These are phyloP conservation scores for Citrus trifoliata DNA, from an alignment of 345 rosid genomes.

Conservation along the genomic window DNA sequence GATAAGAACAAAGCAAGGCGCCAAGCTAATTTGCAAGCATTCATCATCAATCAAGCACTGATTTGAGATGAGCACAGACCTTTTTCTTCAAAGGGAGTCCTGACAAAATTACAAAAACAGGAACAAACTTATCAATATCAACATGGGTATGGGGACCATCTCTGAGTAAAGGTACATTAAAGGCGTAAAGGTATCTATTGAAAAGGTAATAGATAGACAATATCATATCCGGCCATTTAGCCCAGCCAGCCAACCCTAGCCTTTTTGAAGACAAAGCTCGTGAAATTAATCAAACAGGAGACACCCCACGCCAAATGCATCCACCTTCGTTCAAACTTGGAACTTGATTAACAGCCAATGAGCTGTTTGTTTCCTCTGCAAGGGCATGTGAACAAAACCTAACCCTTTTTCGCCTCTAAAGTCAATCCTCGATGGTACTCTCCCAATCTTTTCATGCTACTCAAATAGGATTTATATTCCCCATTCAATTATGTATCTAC, in stretches of 20 bases:
- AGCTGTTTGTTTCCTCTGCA: constrained; percentile 18
- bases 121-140: not conserved
- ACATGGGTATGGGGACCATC: constrained; percentile 12
- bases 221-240: not conserved
- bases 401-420: constrained; percentile 14
- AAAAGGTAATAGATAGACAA: not conserved
- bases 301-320: not conserved
- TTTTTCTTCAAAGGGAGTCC: not conserved
- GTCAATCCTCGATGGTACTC: constrained; percentile 17
- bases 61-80: not conserved
- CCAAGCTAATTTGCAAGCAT: not conserved
- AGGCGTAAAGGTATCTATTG: constrained; percentile 25
- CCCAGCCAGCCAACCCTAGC: not conserved
- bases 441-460: not conserved
- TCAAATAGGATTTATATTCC: not conserved
- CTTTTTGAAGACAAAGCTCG: constrained; percentile 30
- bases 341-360: not conserved
- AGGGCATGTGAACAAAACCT: constrained; percentile 63
- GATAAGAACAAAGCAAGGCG: not conserved
- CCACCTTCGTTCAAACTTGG: not conserved
- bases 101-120: not conserved
- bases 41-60: not conserved
- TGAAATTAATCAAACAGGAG: constrained; percentile 5
- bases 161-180: constrained; percentile 24
- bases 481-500: not conserved